Percentiles rank a stretch among this genome's conserved stretches.
Conservation (phyloP, 306 rosid genomes). For the cucumber (Cucumis sativus) region DNA sequence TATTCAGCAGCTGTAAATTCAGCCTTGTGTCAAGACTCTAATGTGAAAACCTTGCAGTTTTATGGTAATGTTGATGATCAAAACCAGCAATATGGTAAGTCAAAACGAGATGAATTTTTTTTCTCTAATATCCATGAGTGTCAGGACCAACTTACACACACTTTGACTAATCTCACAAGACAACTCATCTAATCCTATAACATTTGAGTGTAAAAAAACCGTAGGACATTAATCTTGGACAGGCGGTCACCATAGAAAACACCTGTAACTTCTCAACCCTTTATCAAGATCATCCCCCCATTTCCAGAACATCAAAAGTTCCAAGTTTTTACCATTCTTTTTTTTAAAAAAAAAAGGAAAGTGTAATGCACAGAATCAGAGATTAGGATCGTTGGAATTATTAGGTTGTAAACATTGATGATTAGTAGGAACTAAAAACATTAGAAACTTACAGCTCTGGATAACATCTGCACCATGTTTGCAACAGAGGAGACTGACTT, state of each 20-base stretch:
- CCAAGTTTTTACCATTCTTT: not conserved
- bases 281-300: not conserved
- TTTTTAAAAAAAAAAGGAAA: not conserved
- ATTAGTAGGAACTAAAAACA: not conserved
- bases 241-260: no score
- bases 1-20: not conserved
- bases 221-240: no score
- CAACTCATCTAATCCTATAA: no score
- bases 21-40: not conserved
- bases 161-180: no score
- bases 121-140: no score
- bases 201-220: no score
- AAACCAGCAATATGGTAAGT: not conserved
- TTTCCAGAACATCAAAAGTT: not conserved
- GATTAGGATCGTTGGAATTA: not conserved
- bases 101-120: not conserved
- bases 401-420: not conserved
- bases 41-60: not conserved
- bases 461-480: not conserved
- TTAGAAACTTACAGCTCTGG: not conserved
- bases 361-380: not conserved
- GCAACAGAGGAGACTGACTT: not conserved
- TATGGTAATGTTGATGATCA: not conserved
- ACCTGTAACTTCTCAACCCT: no score
- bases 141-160: no score